Conservation (phyloP, 345 rosid genomes). For the Eutrema heterophyllum region DNA sequence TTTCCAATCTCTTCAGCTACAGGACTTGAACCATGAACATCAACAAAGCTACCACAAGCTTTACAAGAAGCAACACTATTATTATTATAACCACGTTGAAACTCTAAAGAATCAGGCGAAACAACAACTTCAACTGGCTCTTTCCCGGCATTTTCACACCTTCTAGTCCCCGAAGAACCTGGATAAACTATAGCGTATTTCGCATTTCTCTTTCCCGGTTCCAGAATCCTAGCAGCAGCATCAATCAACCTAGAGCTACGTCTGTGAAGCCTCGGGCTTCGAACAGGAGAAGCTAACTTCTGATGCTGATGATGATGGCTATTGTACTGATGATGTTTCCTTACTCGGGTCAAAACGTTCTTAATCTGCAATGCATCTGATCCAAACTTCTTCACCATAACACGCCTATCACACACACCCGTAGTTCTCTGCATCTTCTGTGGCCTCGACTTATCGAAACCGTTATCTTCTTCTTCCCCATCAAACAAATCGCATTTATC, state of each 20-base stretch:
- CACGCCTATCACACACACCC: conserved; percentile 45
- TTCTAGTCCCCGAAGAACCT: conserved; percentile 19
- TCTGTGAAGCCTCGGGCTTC: conserved; percentile 60
- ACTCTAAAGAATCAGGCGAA: conserved; percentile 27
- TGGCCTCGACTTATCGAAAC: conserved; percentile 50
- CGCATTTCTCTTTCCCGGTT: conserved; percentile 69
- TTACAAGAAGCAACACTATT: conserved; percentile 44
- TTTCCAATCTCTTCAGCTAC: conserved; percentile 21
- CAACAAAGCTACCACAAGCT: conserved; percentile 60
- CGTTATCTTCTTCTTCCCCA: conserved; percentile 5
- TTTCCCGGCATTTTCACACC: conserved; percentile 23
- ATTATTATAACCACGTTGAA: conserved; percentile 25
- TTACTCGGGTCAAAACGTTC: conserved; percentile 57
- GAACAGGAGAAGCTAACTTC: conserved; percentile 58
- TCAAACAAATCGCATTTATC: conserved; percentile 7
- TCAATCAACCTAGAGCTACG: conserved; percentile 61
- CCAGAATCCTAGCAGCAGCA: conserved; percentile 83
- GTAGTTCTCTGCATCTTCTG: conserved; percentile 80
- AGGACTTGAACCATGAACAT: conserved; percentile 34
- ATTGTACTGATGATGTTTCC: conserved; percentile 51
- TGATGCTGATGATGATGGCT: conserved; percentile 43
- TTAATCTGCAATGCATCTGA: conserved; percentile 80
- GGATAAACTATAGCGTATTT: conserved; percentile 52
- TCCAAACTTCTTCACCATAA: conserved; percentile 63
- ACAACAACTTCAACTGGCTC: conserved; percentile 27